Evolutionary conservation across 2,329 filamentous ascomycete genomes (phyloP).

Genomic region (Diplodia intermedia): DNA sequence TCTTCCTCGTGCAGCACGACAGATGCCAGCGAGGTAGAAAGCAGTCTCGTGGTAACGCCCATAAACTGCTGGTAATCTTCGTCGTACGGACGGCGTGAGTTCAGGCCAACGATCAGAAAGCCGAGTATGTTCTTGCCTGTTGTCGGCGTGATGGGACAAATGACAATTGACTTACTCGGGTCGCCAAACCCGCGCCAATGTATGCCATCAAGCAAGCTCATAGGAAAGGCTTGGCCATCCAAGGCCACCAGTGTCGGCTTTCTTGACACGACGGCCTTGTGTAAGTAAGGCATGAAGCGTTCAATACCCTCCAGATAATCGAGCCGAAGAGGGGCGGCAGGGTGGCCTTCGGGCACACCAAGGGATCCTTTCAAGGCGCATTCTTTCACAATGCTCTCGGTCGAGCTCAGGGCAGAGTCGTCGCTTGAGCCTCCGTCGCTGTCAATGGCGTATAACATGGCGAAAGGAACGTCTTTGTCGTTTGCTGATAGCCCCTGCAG

Average conservation of each 20-base stretch:
- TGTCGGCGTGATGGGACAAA: constrained; percentile 49
- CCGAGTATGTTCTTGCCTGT: constrained; percentile 47
- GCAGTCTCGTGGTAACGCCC: constrained; percentile 45
- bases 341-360: constrained; percentile 34
- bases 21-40: constrained; percentile 50
- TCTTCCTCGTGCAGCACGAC: constrained; percentile 51
- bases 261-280: constrained; percentile 41
- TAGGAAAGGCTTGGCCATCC: constrained; percentile 41
- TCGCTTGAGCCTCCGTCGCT: constrained; percentile 70
- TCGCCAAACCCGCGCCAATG: constrained; percentile 48
- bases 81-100: constrained; percentile 49
- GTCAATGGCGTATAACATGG: constrained; percentile 72
- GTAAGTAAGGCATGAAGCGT: constrained; percentile 42
- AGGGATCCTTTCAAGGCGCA: constrained; percentile 41
- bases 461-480: constrained; percentile 74
- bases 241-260: constrained; percentile 42
- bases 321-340: constrained; percentile 38
- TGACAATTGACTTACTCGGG: constrained; percentile 43
- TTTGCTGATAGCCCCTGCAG: constrained; percentile 72
- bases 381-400: constrained; percentile 19
- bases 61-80: constrained; percentile 50
- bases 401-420: constrained; percentile 43
- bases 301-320: constrained; percentile 36
- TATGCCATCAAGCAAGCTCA: constrained; percentile 39
- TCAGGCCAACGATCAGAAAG: constrained; percentile 50